Evolutionary conservation across 2,329 filamentous ascomycete genomes (phyloP).

Genomic region (Ascochyta fabae): DNA sequence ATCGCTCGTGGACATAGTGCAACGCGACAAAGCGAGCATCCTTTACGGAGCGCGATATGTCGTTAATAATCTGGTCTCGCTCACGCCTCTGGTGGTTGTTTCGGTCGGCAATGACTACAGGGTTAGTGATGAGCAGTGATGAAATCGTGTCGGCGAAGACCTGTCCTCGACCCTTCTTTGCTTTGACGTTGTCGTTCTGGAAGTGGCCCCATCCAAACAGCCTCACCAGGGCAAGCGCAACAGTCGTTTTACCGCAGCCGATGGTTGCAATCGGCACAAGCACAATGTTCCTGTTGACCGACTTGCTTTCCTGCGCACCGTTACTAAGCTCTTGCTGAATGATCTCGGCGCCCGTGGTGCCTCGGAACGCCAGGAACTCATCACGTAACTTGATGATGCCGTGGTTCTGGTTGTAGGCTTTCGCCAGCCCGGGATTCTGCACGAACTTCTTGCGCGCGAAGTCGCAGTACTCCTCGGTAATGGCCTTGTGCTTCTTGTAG

Average conservation of each 20-base stretch:
- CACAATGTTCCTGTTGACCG: slow-evolving; percentile 72
- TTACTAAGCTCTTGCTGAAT: slow-evolving; percentile 73
- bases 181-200: slow-evolving; percentile 95
- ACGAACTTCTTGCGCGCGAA: slow-evolving; percentile 79
- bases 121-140: slow-evolving; percentile 66
- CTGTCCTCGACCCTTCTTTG: slow-evolving; percentile 74
- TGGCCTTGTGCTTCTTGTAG: slow-evolving; percentile 84
- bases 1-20: slow-evolving; percentile 80
- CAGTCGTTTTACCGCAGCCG: slow-evolving; percentile 94
- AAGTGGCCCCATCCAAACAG: slow-evolving; percentile 92
- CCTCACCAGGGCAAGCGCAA: slow-evolving; percentile 79
- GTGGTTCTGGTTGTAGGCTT: slow-evolving; percentile 83
- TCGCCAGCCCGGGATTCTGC: slow-evolving; percentile 69
- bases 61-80: slow-evolving; percentile 83
- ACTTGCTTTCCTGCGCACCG: slow-evolving; percentile 58
- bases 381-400: slow-evolving; percentile 92
- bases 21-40: slow-evolving; percentile 80
- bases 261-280: slow-evolving; percentile 93
- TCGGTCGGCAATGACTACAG: slow-evolving; percentile 86
- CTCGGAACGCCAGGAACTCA: slow-evolving; percentile 82
- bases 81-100: slow-evolving; percentile 94
- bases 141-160: slow-evolving; percentile 77
- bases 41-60: slow-evolving; percentile 68
- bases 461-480: slow-evolving; percentile 88
- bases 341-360: slow-evolving; percentile 86